phyloP scores from a whole-genome alignment of 2,329 filamentous ascomycete genomes.

The Geosmithia putterillii region DNA sequence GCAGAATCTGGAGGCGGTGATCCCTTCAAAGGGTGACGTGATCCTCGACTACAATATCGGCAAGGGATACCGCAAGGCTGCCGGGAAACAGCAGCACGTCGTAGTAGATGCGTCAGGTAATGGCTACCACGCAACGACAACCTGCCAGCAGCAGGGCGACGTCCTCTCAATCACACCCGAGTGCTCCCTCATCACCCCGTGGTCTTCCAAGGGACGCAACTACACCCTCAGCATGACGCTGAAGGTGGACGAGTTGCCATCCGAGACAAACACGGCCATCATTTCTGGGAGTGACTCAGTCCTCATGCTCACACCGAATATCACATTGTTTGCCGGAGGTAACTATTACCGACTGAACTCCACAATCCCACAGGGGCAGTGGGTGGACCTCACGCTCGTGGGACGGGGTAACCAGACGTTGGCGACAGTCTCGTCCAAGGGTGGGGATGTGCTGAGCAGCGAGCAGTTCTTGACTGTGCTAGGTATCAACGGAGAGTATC shows the following conservation, averaged over 20 bases:
- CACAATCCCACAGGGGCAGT: background rate
- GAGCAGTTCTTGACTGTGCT: background rate
- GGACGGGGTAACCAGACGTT: background rate
- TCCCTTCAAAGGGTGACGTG: constrained; percentile 5
- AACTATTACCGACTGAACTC: constrained; percentile 21
- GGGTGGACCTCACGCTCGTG: background rate
- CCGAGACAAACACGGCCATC: constrained; percentile 21
- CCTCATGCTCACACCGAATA: constrained; percentile 24
- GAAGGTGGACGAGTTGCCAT: constrained; percentile 8
- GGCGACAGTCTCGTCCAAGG: background rate
- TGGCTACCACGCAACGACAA: constrained; percentile 15
- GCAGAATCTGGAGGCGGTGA: constrained; percentile 10
- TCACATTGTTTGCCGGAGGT: constrained; percentile 20
- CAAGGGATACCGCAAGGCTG: background rate
- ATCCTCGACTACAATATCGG: constrained; percentile 11
- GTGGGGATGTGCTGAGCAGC: background rate
- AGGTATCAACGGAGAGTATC: background rate
- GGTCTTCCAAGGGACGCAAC: constrained; percentile 40
- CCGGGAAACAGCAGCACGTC: background rate
- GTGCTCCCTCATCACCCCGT: constrained; percentile 32
- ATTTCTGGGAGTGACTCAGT: constrained; percentile 29
- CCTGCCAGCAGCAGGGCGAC: constrained; percentile 17
- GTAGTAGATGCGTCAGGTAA: constrained; percentile 8
- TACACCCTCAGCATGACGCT: constrained; percentile 39
- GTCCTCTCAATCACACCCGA: constrained; percentile 17